Conservation (phyloP, 352 stramenopile species). For the Phytophthora kernoviae region DNA sequence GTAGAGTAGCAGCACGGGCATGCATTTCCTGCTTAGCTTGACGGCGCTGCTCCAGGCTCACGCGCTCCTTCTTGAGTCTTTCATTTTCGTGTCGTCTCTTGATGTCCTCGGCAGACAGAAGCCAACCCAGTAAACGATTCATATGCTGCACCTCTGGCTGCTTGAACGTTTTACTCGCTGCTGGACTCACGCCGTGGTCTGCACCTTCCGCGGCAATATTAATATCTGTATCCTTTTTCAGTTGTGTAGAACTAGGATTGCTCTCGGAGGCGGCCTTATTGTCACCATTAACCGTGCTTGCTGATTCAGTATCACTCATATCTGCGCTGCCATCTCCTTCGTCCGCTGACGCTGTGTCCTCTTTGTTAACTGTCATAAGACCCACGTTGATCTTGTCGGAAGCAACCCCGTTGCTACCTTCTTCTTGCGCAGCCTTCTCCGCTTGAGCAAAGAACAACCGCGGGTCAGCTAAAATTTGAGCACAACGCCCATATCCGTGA, state of each 20-base stretch:
- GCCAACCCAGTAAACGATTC: slow-evolving; percentile 87
- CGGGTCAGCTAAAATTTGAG: slow-evolving; percentile 79
- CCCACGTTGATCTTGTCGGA: slow-evolving; percentile 2
- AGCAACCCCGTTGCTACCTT: slow-evolving; percentile 16
- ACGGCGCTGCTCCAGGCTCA: slow-evolving; percentile 69
- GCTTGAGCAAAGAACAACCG: slow-evolving; percentile 74
- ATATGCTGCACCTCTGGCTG: slow-evolving; percentile 90
- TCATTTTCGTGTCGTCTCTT: slow-evolving; percentile 85
- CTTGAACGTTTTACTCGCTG: slow-evolving; percentile 66
- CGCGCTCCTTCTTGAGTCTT: slow-evolving; percentile 77
- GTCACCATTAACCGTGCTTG: slow-evolving; percentile 46
- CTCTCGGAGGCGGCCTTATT: slow-evolving; percentile 32
- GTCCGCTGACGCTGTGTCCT: slow-evolving; percentile 7
- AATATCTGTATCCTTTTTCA: slow-evolving; percentile 28
- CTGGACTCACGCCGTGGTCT: slow-evolving; percentile 7
- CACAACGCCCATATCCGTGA: slow-evolving; percentile 84
- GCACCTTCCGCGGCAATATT: neutral
- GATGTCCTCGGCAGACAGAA: slow-evolving; percentile 85
- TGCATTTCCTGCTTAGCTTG: slow-evolving; percentile 74
- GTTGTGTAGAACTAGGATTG: slow-evolving; percentile 19
- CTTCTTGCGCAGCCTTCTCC: slow-evolving; percentile 51
- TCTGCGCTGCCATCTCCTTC: slow-evolving; percentile 25
- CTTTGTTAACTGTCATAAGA: slow-evolving; percentile 17
- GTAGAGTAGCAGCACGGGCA: slow-evolving; percentile 61
- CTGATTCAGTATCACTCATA: slow-evolving; percentile 58